These are phyloP conservation scores for Citrus australasica DNA, from an alignment of 345 rosid species.

Conservation along the genomic window DNA sequence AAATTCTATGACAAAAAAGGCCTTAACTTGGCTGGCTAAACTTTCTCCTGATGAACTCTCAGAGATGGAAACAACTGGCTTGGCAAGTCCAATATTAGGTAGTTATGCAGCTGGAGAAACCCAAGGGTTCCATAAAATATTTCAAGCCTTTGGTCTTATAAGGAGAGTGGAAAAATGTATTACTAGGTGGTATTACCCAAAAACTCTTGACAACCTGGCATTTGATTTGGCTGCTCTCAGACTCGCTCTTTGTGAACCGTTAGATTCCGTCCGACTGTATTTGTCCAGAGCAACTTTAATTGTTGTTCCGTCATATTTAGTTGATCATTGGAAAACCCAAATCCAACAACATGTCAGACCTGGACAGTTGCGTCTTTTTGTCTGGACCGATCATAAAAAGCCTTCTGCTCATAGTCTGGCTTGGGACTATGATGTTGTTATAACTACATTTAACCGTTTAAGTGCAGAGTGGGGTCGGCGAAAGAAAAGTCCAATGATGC, in stretches of 20 bases:
- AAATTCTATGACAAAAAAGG: constrained; percentile 54
- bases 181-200: constrained; percentile 77
- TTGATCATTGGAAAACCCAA: constrained; percentile 93
- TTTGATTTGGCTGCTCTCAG: constrained; percentile 88
- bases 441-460: constrained; percentile 87
- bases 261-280: constrained; percentile 73
- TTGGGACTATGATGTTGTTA: constrained; percentile 94
- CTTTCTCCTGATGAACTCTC: constrained; percentile 67
- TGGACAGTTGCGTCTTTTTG: constrained; percentile 68
- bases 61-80: constrained; percentile 80
- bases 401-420: constrained; percentile 84
- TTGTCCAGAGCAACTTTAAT: constrained; percentile 85
- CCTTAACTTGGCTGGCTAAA: constrained; percentile 74
- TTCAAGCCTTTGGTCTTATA: constrained; percentile 76
- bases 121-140: constrained; percentile 53
- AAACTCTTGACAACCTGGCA: constrained; percentile 59
- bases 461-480: constrained; percentile 90
- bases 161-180: constrained; percentile 59
- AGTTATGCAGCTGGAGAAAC: constrained; percentile 39
- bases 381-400: constrained; percentile 65
- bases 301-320: constrained; percentile 89
- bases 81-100: constrained; percentile 59
- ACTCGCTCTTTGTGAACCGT: constrained; percentile 70
- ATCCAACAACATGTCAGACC: constrained; percentile 74
- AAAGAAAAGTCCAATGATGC: constrained; percentile 81